A percentile compares a stretch with the other conserved stretches of the same genome.
These are phyloP conservation scores for Hura crepitans DNA, from an alignment of 441 rosid genomes.

Conservation along the genomic window DNA sequence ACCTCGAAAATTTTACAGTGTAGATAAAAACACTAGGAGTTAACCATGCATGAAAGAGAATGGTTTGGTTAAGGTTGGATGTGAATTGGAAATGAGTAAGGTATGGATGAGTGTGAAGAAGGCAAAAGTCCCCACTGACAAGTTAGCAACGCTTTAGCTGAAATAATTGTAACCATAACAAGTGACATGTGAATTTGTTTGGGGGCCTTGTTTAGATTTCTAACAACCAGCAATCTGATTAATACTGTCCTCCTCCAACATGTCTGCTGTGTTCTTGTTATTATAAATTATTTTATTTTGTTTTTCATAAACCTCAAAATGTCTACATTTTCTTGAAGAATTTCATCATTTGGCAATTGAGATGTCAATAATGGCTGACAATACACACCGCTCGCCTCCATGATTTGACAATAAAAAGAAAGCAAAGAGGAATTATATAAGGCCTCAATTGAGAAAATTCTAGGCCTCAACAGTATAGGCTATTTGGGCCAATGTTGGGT, in stretches of 20 bases:
- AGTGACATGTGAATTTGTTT: neutral
- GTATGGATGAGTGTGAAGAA: neutral
- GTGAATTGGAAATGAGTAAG: neutral
- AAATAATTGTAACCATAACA: neutral
- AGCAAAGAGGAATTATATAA: too few relatives aligned
- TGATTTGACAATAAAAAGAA: too few relatives aligned
- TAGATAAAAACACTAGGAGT: too few relatives aligned
- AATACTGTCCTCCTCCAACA: neutral
- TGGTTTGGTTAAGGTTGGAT: neutral
- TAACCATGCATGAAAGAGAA: too few relatives aligned
- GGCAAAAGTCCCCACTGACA: slow-evolving; percentile 1
- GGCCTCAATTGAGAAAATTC: too few relatives aligned
- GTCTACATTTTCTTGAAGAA: neutral
- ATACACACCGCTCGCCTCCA: too few relatives aligned
- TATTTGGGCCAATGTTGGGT: too few relatives aligned
- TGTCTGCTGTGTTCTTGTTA: too few relatives aligned
- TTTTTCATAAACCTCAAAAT: neutral
- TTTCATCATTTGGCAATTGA: neutral
- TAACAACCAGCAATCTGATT: slow-evolving; percentile 6
- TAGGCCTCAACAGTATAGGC: too few relatives aligned
- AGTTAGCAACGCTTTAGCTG: neutral
- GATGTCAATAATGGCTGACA: too few relatives aligned
- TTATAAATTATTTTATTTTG: neutral
- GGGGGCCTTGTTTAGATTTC: neutral
- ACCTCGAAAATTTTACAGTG: too few relatives aligned